Base-by-base conservation (phyloP, 2,329 filamentous ascomycete species). In the Ophiostoma quercus region DNA sequence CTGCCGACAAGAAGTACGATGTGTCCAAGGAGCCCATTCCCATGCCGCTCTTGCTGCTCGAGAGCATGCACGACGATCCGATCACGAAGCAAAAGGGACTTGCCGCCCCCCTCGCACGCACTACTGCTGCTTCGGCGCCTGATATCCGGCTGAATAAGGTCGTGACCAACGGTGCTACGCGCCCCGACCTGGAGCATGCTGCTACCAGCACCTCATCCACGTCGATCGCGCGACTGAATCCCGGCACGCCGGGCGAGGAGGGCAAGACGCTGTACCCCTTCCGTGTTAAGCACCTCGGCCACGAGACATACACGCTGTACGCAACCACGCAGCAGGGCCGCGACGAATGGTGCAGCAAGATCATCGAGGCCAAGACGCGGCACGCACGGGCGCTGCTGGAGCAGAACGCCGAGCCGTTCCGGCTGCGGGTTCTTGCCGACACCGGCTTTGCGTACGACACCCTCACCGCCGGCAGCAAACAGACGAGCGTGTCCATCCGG, bases 381-480 rank as follows among this genome's bases (percentile, higher is more conserved):
- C 94, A 99, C 77, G 95, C 95, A 29, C 90, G 92, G 68, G 92
- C 94, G 2, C 82, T 98, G 5, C 91, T 92, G 78, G 88, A 91
- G 3, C 95, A 99, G 76, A 96, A 98, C 77, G 94, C 95, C 0
- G 95, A 99, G 78, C 95, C 95, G 0, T 99, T 99, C 85, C 87
- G 92, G 67, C 82, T 99, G 8, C 89, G 92, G 29, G 93, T 99
- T 9, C 89, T 99, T 77, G 94, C 95, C 0, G 95, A 99, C 77
- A 90, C 91, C 62, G 92, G 94, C 0, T 99, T 99, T 78, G 89
- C 90, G 12, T 94, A 93, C 75, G 92, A 96, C 74, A 80, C 82
- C 3, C 77, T 85, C 69, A 84, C 86, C 2, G 81, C 84, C 66
- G 82, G 86, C 54, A 84, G 87, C 14, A 90, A 86, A 77, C 87